phyloP scores from a whole-genome alignment of 2,329 filamentous ascomycete species.

The Xylariaceae sp. region DNA sequence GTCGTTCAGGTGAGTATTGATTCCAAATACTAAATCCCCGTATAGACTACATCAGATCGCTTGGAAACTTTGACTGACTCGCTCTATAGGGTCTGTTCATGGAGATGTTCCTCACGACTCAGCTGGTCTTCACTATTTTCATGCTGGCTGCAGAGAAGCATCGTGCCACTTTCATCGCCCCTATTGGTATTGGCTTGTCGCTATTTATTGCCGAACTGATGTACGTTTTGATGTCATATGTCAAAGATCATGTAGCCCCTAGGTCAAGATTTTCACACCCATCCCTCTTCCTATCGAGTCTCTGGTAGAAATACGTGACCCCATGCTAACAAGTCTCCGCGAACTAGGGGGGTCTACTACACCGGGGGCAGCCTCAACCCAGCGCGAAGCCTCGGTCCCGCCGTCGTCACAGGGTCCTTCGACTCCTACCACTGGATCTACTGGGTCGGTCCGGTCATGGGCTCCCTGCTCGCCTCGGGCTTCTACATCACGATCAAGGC shows the following conservation, averaged over 20 bases:
- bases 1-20: slow-evolving; percentile 37
- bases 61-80: neutral
- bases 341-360: slow-evolving; percentile 26
- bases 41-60: too few species aligned
- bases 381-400: slow-evolving; percentile 30
- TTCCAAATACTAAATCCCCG: too few species aligned
- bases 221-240: slow-evolving; percentile 15
- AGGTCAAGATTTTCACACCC: too few species aligned
- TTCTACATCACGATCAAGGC: slow-evolving; percentile 19
- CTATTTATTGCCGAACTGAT: slow-evolving; percentile 47
- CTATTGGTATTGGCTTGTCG: slow-evolving; percentile 57
- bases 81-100: slow-evolving; percentile 11
- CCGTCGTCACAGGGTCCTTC: slow-evolving; percentile 22
- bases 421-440: slow-evolving; percentile 31
- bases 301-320: too few species aligned
- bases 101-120: slow-evolving; percentile 45
- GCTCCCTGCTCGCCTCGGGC: slow-evolving; percentile 29
- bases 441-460: slow-evolving; percentile 34
- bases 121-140: slow-evolving; percentile 50
- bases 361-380: slow-evolving; percentile 31
- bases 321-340: neutral
- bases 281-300: neutral
- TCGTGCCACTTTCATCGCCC: slow-evolving; percentile 57
- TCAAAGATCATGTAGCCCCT: neutral
- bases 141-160: slow-evolving; percentile 62